Percentiles rank a stretch among this genome's conserved stretches.
Conservation (phyloP, 306 rosid species). For the Geum urbanum region DNA sequence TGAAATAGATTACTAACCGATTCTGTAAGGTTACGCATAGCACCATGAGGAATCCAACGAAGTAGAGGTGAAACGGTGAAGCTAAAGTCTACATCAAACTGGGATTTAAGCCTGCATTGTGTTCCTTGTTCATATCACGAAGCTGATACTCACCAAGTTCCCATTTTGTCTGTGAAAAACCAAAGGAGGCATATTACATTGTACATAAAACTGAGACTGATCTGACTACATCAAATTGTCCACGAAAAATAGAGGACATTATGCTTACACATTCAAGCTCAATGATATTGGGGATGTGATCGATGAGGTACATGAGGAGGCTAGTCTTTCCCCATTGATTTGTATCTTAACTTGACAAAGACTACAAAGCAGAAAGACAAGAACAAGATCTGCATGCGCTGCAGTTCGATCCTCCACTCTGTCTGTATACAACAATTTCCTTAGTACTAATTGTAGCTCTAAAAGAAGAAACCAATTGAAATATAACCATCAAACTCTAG, state of each 20-base stretch:
- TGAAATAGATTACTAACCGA: constrained; percentile 24
- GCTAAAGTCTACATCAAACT: constrained; percentile 29
- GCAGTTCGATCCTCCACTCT: constrained; percentile 46
- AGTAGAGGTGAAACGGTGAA: constrained; percentile 26
- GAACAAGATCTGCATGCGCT: constrained; percentile 37
- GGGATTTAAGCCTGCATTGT: constrained; percentile 31
- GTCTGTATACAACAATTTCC: constrained; percentile 29
- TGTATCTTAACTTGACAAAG: constrained; percentile 33
- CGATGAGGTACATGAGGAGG: constrained; percentile 46
- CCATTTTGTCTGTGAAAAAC: constrained; percentile 26
- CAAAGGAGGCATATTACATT: too few species aligned
- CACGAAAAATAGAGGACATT: neutral
- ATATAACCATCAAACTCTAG: neutral
- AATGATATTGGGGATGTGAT: constrained; percentile 34
- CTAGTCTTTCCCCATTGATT: constrained; percentile 45
- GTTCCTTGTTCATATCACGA: constrained; percentile 8
- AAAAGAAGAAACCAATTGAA: too few species aligned
- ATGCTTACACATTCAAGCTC: constrained; percentile 45
- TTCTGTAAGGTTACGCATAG: constrained; percentile 7
- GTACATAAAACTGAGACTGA: neutral
- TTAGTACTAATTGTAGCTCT: neutral
- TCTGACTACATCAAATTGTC: neutral
- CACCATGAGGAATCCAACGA: constrained; percentile 30
- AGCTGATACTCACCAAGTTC: constrained; percentile 20
- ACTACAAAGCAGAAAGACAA: constrained; percentile 27